Base-by-base conservation (phyloP, 768 basidiomycete genomes). In the Auriscalpium orientale region DNA sequence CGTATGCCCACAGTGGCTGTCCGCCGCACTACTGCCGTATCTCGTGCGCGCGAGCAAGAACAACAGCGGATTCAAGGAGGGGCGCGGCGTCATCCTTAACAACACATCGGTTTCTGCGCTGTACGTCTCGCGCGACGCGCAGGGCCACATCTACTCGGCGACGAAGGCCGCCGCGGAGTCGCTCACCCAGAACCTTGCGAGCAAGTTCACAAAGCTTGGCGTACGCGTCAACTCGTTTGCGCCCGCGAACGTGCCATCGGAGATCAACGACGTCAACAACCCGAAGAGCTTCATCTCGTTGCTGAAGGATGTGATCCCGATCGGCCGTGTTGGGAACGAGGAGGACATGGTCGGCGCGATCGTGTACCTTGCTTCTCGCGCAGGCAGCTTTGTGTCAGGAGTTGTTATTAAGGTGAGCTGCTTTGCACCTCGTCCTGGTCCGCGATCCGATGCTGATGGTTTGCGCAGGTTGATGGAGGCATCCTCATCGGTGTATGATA, bases 221-320 rank as follows among this genome's bases (percentile, higher is more conserved):
- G 58, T 62, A 51, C 58, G 58, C 45, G 58, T 59, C 34, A 62
- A 59, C 45, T 55, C 52, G 43, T 54, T 62, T 54, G 61, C 61
- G 15, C 54, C 56, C 8, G 61, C 58, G 45, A 56, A 58, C 51
- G 50, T 62, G 20, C 61, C 61, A 6, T 47, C 49, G 15, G 61
- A 62, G 53, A 56, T 59, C 49, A 59, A 62, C 53, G 53, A 58
- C 36, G 49, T 55, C 11, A 48, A 50, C 16, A 51, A 58, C 49
- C 60, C 60, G 16, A n/a, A 52, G n/a, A 61, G 60, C 55, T 58
- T 61, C 57, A 58, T 61, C 21, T 40, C 57, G 44, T 46, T 35
- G 55, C 22, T 28, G 22, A 28, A 33, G 44, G 52, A 56, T 21
- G 28, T 22, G 21, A 54, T 61, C 20, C 60, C 60, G 22, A 51